A percentile compares a stretch with the other conserved stretches of the same genome.
Evolutionary conservation across 129 eudicot genomes (phyloP).

Genomic region (Tanacetum coccineum): DNA sequence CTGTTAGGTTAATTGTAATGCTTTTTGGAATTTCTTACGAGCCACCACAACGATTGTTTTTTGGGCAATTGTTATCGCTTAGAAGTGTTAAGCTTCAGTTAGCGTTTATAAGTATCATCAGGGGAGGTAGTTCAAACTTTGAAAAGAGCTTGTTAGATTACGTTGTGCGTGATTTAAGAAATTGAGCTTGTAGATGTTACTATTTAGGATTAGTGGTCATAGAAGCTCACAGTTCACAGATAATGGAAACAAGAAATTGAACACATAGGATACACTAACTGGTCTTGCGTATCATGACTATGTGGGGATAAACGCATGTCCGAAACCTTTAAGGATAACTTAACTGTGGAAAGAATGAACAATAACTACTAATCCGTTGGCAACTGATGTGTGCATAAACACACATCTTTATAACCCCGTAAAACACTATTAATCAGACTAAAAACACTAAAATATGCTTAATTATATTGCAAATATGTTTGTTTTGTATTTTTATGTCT

Average conservation of each 20-base stretch:
- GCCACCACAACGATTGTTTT: neutral
- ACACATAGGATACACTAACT: neutral
- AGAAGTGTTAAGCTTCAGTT: neutral
- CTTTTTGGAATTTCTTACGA: neutral
- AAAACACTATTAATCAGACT: no score
- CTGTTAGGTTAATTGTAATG: neutral
- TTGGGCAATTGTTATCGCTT: neutral
- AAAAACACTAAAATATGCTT: no score
- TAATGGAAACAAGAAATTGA: neutral
- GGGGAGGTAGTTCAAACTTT: neutral
- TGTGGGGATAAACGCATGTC: neutral
- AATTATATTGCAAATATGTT: no score
- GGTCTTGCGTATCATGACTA: neutral
- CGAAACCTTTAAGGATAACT: neutral
- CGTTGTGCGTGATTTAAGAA: neutral
- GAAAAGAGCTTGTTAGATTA: neutral
- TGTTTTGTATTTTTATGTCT: no score
- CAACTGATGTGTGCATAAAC: no score
- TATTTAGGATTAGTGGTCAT: neutral
- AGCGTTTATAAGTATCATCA: neutral
- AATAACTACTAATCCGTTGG: neutral
- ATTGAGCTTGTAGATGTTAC: slow-evolving; percentile 2
- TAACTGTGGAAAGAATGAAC: neutral
- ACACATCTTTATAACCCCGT: no score
- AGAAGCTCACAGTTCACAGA: neutral